Percentiles rank a stretch among this genome's conserved stretches.
Conservation (phyloP, 768 basidiomycete genomes). For the Crepidotus variabilis region DNA sequence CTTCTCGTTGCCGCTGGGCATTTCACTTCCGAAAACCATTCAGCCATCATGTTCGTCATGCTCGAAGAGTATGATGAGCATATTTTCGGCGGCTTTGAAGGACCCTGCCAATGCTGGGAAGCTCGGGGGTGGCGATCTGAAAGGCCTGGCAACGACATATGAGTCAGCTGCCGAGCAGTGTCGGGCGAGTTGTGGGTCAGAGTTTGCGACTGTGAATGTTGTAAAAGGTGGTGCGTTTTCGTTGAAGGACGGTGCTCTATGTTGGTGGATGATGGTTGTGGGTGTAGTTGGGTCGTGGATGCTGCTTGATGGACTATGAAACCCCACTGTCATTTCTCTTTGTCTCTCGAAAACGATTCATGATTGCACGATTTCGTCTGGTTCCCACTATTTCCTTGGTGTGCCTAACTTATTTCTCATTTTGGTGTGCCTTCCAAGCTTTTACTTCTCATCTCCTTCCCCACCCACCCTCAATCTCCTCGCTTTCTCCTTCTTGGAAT, state of each 20-base stretch:
- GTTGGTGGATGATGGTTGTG: not conserved
- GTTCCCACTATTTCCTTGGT: not conserved
- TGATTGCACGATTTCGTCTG: not conserved
- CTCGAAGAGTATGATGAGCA: conserved; percentile 51
- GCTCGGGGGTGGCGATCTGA: conserved; percentile 6
- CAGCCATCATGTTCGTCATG: conserved; percentile 61
- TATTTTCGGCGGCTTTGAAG: conserved; percentile 45
- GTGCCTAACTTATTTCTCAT: not conserved
- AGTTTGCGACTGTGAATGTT: not conserved
- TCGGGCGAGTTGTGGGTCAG: not conserved
- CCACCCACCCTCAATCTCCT: not conserved
- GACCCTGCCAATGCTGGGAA: conserved; percentile 17
- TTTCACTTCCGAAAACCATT: conserved; percentile 44
- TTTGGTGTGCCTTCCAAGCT: not conserved
- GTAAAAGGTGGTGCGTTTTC: not conserved
- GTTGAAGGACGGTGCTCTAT: not conserved
- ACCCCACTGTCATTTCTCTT: not conserved
- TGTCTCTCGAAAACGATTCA: not conserved
- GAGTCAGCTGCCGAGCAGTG: not conserved
- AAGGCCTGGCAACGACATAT: conserved; percentile 18
- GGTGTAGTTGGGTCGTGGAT: not conserved
- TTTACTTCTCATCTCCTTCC: not conserved
- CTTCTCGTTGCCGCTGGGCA: conserved; percentile 65
- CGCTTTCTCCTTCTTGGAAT: not conserved
- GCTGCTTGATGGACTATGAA: not conserved